phyloP scores from a whole-genome alignment of 345 rosid species.

The Citrus unshiu region DNA sequence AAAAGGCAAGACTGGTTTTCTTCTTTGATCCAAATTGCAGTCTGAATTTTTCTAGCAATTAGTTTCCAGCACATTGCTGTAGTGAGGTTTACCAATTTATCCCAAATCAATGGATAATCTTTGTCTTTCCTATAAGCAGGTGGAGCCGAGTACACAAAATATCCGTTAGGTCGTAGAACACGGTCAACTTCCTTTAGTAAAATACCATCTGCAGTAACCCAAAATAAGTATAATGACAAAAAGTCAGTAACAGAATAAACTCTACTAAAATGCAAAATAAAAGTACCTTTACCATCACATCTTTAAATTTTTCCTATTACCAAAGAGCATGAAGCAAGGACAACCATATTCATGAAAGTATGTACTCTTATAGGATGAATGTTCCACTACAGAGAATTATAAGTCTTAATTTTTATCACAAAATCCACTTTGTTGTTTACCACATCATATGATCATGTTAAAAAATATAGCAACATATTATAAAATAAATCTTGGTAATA shows the following conservation, averaged over 20 bases:
- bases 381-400: too few species aligned
- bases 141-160: slow-evolving; percentile 91
- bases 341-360: not conserved
- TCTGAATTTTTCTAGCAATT: slow-evolving; percentile 72
- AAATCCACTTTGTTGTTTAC: not conserved
- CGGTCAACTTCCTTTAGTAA: slow-evolving; percentile 89
- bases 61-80: slow-evolving; percentile 97
- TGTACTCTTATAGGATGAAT: not conserved
- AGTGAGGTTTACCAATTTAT: slow-evolving; percentile 63
- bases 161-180: slow-evolving; percentile 72
- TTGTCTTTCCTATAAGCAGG: slow-evolving; percentile 84
- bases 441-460: not conserved
- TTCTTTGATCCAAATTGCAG: slow-evolving; percentile 90
- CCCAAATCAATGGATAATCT: slow-evolving; percentile 83
- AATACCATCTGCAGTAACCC: slow-evolving; percentile 63
- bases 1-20: slow-evolving; percentile 56
- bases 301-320: not conserved
- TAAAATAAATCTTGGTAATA: not conserved
- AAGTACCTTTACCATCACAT: not conserved
- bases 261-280: not conserved
- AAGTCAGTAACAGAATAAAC: not conserved
- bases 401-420: not conserved
- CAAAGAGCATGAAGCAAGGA: not conserved
- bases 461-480: not conserved
- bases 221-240: not conserved